Percentiles rank a stretch among this genome's conserved stretches.
These are phyloP conservation scores for Exophiala viscosa DNA, from an alignment of 2,329 filamentous ascomycete species.

Conservation along the genomic window DNA sequence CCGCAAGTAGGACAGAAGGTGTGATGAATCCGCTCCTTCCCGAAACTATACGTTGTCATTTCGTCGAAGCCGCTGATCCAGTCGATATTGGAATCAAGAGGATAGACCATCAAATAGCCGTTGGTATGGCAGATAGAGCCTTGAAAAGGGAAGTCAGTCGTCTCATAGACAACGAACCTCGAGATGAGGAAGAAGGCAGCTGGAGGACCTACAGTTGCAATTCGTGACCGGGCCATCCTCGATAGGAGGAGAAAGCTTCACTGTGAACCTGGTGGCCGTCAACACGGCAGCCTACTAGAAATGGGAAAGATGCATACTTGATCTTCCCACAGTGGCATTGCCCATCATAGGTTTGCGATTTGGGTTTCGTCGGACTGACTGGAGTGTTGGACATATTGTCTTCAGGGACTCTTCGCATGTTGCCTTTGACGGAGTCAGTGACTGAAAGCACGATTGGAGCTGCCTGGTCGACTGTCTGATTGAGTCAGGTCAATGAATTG, in stretches of 20 bases:
- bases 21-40: constrained; percentile 29
- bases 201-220: constrained; percentile 24
- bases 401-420: not conserved
- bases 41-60: constrained; percentile 32
- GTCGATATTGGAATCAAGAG: constrained; percentile 26
- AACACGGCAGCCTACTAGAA: not conserved
- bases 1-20: constrained; percentile 34
- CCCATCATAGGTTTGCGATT: constrained; percentile 26
- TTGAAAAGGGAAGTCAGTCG: constrained; percentile 5
- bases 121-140: constrained; percentile 33
- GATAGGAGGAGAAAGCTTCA: constrained; percentile 28
- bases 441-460: too few relatives aligned
- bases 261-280: constrained; percentile 20
- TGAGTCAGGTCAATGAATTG: too few relatives aligned
- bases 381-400: constrained; percentile 17
- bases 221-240: constrained; percentile 25
- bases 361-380: constrained; percentile 24
- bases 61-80: constrained; percentile 26
- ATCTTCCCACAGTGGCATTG: constrained; percentile 27
- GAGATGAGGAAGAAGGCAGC: too few relatives aligned
- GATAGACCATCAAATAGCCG: constrained; percentile 33
- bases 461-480: too few relatives aligned
- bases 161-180: not conserved
- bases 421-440: too few relatives aligned
- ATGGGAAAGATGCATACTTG: constrained; percentile 7